Base-by-base conservation (phyloP, 495 filamentous ascomycete species). In the Trichoderma asperelloides region DNA sequence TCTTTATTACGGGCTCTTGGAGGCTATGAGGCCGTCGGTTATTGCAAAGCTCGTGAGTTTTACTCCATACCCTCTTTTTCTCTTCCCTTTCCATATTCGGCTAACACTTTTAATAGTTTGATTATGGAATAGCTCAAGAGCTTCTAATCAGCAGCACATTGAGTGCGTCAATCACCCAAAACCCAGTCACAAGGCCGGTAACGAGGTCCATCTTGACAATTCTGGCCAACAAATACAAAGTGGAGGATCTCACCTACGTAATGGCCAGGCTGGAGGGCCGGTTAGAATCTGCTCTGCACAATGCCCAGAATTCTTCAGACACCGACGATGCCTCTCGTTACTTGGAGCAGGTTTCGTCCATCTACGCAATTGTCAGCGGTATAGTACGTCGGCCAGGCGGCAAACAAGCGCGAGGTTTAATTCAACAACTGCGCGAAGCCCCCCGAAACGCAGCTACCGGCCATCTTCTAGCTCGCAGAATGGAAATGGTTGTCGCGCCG, bases 1-100 rank as follows among this genome's bases (percentile, higher is more conserved):
- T 7, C 67, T 83, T 37, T 74, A 77, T 15, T 71, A 81, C 55
- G 80, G 81, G 12, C 74, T 83, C 2, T 66, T 83, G 11, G 73
- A 80, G 65, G 81, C 79, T 15, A 69, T 83, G 37, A 71, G 77
- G 69, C 79, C 81, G 8, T 70, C 67, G 3, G 75, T 75, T 23
- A 69, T 83, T 69, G 65, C 57, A 15, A 62, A 69, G 41, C 60
- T 76, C 65, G 80, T 83, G 70, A 68, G 79, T 71, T 7, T 3
- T 12, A 3, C 28, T 13, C 23, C 16, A 15, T 15, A 18, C 37
- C 15, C 0, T 43, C 39, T 16, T 25, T 3, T 37, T 9, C 12
- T 64, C 23, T 49, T 62, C 4, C 6, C 1, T 27, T 21, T 16
- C 6, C 30, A 47, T 6, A 57, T 12, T 30, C 9, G 6, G 27